phyloP scores from a whole-genome alignment of 2,329 filamentous ascomycete species.

The Neonectria coccinea region DNA sequence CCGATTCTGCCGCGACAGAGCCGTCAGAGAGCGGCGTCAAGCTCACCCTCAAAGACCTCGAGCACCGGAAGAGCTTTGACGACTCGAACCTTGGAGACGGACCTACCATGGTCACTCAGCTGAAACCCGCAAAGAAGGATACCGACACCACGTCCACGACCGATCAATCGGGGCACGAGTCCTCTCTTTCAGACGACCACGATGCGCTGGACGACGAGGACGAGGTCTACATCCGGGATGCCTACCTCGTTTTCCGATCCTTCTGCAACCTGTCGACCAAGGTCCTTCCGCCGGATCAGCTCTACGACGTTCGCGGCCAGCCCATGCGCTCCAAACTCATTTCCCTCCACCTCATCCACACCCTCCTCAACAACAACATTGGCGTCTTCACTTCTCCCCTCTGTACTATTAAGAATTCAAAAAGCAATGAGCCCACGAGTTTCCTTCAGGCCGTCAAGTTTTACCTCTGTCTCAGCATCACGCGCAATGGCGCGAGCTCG shows the following conservation, averaged over 20 bases:
- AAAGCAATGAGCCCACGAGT: constrained; percentile 85
- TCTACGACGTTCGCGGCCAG: constrained; percentile 91
- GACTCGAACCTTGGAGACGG: constrained; percentile 75
- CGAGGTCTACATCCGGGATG: constrained; percentile 96
- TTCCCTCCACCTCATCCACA: constrained; percentile 95
- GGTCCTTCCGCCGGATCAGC: constrained; percentile 86
- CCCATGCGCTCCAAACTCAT: constrained; percentile 98
- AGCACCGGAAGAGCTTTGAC: constrained; percentile 76
- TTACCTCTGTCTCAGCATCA: constrained; percentile 94
- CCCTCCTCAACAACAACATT: constrained; percentile 93
- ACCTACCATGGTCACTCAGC: constrained; percentile 73
- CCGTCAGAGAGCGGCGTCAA: constrained; percentile 60
- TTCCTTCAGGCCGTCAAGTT: constrained; percentile 97
- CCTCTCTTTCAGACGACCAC: constrained; percentile 64
- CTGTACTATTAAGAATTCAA: constrained; percentile 92
- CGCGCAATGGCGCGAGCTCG: constrained; percentile 93
- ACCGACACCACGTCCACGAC: constrained; percentile 58
- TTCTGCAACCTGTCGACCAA: constrained; percentile 99
- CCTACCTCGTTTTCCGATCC: constrained; percentile 95
- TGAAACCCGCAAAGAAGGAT: constrained; percentile 62
- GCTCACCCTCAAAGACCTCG: constrained; percentile 74
- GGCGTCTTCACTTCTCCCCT: constrained; percentile 90
- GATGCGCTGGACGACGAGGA: constrained; percentile 80
- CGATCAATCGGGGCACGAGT: constrained; percentile 67
- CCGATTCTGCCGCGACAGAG: constrained; percentile 44